Evolutionary conservation across 805 yeast genomes (phyloP), one percentile per base, ranked within the genome.

Genomic region (Komagataella pastoris): DNA sequence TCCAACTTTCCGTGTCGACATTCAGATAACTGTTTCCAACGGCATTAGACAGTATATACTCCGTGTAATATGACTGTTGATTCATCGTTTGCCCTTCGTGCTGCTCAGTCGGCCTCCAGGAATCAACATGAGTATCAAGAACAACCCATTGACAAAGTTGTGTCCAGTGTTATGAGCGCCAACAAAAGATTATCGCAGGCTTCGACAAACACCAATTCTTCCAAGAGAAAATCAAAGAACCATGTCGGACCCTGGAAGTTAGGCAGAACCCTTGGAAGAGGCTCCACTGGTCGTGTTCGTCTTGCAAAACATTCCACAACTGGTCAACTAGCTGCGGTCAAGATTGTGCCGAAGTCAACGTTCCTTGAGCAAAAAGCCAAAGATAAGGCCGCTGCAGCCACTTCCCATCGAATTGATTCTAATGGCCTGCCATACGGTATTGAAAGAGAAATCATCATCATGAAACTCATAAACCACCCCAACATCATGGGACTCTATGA

Each of bases 391-490:
- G 57, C 61, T 54, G 64, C 58, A 23, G 57, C 51, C 21, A 55
- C 62, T 17, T 55, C 57, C 54, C 62, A 61, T 57, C 67, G 69
- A 3, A 57, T 68, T 49, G 79, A 75, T 53, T 74, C 75, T n/a
- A 70, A 74, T 14, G 75, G 80, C 14, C 72, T 86, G 50, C 88
- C 90, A 17, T 85, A 85, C 61, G 93, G 93, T n/a, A 85, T 85
- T 49, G 95, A 85, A 64, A 72, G 95, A 56, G 95, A 86, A 62
- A 86, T 86, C 59, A 84, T 86, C 59, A 86, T 86, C 54, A 86
- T 86, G 95, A 86, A 86, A 64, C 71, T 86, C 53, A 73, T 86
- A 46, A 79, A 83, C 43, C 93, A 86, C 65, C 83, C 85, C 30
- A 85, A 86, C 63, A 86, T 86, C 47, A 75, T 86, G 76, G 81